These are phyloP conservation scores for Haberlea rhodopensis DNA, from an alignment of 257 asterid species.

Conservation along the genomic window DNA sequence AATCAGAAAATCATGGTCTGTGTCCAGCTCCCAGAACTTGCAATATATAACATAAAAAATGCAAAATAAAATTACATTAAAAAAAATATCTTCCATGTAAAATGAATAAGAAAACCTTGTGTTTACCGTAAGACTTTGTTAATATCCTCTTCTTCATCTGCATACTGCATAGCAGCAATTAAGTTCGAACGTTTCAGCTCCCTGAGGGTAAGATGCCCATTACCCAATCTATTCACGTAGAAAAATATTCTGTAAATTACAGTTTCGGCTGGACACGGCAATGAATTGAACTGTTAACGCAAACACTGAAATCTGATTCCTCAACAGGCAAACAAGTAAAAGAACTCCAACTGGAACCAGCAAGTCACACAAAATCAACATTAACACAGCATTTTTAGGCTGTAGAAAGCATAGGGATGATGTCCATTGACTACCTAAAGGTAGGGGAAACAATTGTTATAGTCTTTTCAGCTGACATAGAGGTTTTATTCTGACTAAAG, in stretches of 20 bases:
- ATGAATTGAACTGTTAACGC: slow-evolving; percentile 40
- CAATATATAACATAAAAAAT: too few species aligned
- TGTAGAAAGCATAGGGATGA: too few species aligned
- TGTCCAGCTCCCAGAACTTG: too few species aligned
- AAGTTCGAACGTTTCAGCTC: slow-evolving; percentile 92
- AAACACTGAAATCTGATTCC: slow-evolving; percentile 16
- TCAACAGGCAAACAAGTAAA: slow-evolving; percentile 26
- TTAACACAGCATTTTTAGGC: too few species aligned
- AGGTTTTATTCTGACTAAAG: too few species aligned
- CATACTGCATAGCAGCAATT: slow-evolving; percentile 94
- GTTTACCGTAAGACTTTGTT: too few species aligned
- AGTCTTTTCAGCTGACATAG: too few species aligned
- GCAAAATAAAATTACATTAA: too few species aligned
- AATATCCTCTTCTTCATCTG: slow-evolving; percentile 99
- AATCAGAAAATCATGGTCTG: too few species aligned
- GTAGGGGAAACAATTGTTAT: too few species aligned
- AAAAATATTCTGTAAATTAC: slow-evolving; percentile 95
- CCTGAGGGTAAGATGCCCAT: slow-evolving; percentile 84
- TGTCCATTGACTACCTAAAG: not conserved
- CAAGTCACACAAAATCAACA: slow-evolving; percentile 25
- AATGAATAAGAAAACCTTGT: slow-evolving; percentile 13
- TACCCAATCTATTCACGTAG: slow-evolving; percentile 90
- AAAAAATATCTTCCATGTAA: too few species aligned
- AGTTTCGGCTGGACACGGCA: slow-evolving; percentile 91
- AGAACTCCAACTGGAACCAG: slow-evolving; percentile 25